Percentiles rank a stretch among this genome's conserved stretches.
Conservation (phyloP, 2,329 filamentous ascomycete genomes). For the Lithohypha guttulata region DNA sequence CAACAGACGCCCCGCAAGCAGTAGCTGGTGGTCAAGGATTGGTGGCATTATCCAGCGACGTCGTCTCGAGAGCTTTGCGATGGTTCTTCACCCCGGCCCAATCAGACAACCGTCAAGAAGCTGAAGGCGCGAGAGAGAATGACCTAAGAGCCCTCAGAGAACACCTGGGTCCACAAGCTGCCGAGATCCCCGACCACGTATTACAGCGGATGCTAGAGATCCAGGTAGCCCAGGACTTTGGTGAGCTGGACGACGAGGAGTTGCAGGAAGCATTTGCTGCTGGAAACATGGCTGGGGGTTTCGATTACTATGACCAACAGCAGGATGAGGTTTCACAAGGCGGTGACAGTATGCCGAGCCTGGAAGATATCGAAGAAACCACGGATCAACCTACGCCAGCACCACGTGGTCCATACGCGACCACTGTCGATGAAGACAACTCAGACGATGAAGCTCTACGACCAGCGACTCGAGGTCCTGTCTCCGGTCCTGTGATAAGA, state of each 20-base stretch:
- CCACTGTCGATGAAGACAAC: slow-evolving; percentile 19
- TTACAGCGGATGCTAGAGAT: slow-evolving; percentile 17
- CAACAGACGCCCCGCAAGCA: neutral
- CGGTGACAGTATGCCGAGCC: slow-evolving; percentile 17
- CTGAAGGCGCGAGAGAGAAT: slow-evolving; percentile 11
- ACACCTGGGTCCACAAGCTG: slow-evolving; percentile 13
- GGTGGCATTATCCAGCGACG: slow-evolving; percentile 11
- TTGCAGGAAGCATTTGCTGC: slow-evolving; percentile 12
- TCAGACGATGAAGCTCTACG: slow-evolving; percentile 9
- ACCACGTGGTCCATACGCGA: slow-evolving; percentile 12
- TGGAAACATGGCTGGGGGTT: slow-evolving; percentile 16
- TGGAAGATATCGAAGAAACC: slow-evolving; percentile 12
- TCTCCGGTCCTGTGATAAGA: slow-evolving; percentile 11
- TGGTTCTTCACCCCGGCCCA: slow-evolving; percentile 16
- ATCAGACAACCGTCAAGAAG: slow-evolving; percentile 5
- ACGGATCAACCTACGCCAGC: neutral
- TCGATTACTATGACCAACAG: slow-evolving; percentile 19
- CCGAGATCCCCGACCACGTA: slow-evolving; percentile 14
- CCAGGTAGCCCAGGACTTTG: slow-evolving; percentile 14
- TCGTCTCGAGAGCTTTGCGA: slow-evolving; percentile 17
- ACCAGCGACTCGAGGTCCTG: neutral
- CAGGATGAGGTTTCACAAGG: slow-evolving; percentile 11
- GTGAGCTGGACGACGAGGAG: slow-evolving; percentile 9
- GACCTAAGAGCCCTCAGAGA: slow-evolving; percentile 19
- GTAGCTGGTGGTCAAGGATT: slow-evolving; percentile 13